Evolutionary conservation across 73 alveolate genomes (phyloP).

Genomic region (Paramecium sexaurelia): DNA sequence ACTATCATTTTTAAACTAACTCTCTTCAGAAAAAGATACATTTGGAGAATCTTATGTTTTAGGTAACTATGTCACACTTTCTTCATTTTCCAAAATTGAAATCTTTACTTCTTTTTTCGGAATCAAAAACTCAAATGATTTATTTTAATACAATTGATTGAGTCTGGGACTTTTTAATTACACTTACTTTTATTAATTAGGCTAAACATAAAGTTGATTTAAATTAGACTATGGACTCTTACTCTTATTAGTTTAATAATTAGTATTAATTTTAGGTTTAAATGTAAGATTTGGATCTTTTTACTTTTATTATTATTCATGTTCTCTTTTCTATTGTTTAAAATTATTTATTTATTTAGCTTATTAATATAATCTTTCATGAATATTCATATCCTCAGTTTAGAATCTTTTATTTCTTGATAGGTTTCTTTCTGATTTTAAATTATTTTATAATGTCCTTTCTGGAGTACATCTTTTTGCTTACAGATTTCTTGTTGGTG

Average conservation of each 20-base stretch:
- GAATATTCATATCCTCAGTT: neutral
- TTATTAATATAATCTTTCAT: slow-evolving; percentile 34
- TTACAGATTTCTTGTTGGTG: neutral
- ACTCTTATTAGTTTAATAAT: neutral
- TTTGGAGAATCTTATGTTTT: slow-evolving; percentile 42
- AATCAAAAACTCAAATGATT: slow-evolving; percentile 8
- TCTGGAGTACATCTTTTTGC: slow-evolving; percentile 1
- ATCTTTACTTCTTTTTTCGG: slow-evolving; percentile 42
- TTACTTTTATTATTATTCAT: neutral
- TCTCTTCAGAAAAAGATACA: slow-evolving; percentile 53
- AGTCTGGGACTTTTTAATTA: slow-evolving; percentile 55
- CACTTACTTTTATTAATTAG: neutral
- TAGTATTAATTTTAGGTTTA: slow-evolving; percentile 32
- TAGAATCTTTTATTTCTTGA: slow-evolving; percentile 14
- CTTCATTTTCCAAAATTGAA: slow-evolving; percentile 37
- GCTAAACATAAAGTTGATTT: neutral
- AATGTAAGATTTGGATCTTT: slow-evolving; percentile 48
- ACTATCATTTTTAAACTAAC: slow-evolving; percentile 46
- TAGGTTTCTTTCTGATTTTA: neutral
- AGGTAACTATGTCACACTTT: slow-evolving; percentile 43
- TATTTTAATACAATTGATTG: slow-evolving; percentile 17
- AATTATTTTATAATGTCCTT: neutral
- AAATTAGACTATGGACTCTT: neutral
- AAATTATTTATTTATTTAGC: neutral
- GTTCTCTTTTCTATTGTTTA: neutral